phyloP scores from a whole-genome alignment of 1,284 basidiomycete species.

The Trametes pubescens region DNA sequence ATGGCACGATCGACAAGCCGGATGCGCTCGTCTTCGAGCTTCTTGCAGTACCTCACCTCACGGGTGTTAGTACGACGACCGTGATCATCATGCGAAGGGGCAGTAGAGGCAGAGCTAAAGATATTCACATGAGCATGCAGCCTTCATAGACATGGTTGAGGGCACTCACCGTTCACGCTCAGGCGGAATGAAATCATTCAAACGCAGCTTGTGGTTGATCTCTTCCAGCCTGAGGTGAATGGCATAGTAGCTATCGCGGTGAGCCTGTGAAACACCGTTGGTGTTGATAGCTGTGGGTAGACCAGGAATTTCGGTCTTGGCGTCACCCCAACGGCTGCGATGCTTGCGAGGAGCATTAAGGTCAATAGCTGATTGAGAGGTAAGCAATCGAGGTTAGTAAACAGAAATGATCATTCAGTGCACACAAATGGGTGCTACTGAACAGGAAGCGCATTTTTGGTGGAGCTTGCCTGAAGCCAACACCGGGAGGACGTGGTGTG shows the following conservation, averaged over 20 bases:
- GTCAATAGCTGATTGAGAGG: conserved; percentile 60
- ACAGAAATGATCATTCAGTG: conserved; percentile 27
- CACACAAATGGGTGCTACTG: conserved; percentile 17
- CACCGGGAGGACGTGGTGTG: conserved; percentile 32
- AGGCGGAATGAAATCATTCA: conserved; percentile 96
- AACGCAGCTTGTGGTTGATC: conserved; percentile 92
- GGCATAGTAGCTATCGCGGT: conserved; percentile 96
- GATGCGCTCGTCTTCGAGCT: conserved; percentile 97
- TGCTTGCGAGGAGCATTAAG: conserved; percentile 89
- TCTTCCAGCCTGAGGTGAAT: conserved; percentile 96
- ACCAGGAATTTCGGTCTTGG: conserved; percentile 87
- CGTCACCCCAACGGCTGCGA: conserved; percentile 95
- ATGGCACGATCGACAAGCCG: conserved; percentile 94
- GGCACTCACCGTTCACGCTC: conserved; percentile 84
- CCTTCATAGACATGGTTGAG: neutral
- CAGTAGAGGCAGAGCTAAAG: conserved; percentile 90
- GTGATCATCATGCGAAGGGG: conserved; percentile 96
- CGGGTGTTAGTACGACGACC: conserved; percentile 98
- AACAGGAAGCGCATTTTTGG: conserved; percentile 18
- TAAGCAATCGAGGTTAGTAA: conserved; percentile 57
- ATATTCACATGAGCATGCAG: conserved; percentile 34
- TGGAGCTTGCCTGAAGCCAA: conserved; percentile 36
- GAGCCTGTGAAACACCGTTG: conserved; percentile 88
- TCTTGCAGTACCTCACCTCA: conserved; percentile 97
- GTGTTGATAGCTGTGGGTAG: conserved; percentile 93